These are phyloP conservation scores for Tolypocladium ovalisporum DNA, from an alignment of 2,329 filamentous ascomycete species.

Conservation along the genomic window DNA sequence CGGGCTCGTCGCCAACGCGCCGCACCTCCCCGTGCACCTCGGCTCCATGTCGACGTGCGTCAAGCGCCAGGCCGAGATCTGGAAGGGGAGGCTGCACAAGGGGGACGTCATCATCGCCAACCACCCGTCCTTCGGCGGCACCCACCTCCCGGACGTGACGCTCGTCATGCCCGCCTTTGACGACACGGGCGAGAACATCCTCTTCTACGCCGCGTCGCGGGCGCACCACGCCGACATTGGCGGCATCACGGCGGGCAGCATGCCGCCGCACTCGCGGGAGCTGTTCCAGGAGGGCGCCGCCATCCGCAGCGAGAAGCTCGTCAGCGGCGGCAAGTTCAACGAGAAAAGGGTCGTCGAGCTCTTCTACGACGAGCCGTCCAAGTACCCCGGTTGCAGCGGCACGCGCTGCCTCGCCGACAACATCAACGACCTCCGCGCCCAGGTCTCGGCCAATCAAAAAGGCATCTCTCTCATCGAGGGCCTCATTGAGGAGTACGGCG, in stretches of 20 bases:
- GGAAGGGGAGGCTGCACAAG: constrained; percentile 34
- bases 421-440: constrained; percentile 76
- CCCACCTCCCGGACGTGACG: constrained; percentile 27
- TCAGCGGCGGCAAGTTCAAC: constrained; percentile 67
- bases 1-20: constrained; percentile 63
- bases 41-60: constrained; percentile 73
- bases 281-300: constrained; percentile 55
- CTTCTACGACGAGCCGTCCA: constrained; percentile 61
- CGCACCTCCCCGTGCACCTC: constrained; percentile 65
- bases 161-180: constrained; percentile 25
- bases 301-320: constrained; percentile 58
- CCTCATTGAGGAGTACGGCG: constrained; percentile 63
- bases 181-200: constrained; percentile 39
- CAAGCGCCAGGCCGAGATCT: constrained; percentile 56
- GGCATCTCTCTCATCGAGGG: constrained; percentile 65
- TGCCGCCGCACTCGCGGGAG: constrained; percentile 65
- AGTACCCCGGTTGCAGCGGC: constrained; percentile 65
- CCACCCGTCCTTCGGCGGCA: constrained; percentile 22
- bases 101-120: constrained; percentile 27
- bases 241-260: constrained; percentile 70
- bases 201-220: constrained; percentile 49
- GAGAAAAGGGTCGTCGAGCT: constrained; percentile 65
- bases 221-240: constrained; percentile 45
- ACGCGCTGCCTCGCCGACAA: constrained; percentile 75
- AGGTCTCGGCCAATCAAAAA: constrained; percentile 78